These are phyloP conservation scores for Pythium phragmiticola DNA, from an alignment of 352 stramenopile species.

Conservation along the genomic window DNA sequence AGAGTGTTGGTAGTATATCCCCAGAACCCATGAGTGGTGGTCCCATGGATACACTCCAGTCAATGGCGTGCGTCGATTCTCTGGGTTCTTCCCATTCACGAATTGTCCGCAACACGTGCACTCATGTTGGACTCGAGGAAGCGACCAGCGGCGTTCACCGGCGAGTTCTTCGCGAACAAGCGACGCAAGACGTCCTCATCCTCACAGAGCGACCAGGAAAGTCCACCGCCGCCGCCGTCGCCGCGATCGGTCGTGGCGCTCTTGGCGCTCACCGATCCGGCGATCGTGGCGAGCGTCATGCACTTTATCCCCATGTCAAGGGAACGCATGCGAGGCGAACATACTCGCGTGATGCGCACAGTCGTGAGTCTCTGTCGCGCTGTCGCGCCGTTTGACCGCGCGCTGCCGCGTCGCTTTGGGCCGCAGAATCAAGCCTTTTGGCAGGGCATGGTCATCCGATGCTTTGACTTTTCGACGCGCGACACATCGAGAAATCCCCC, in stretches of 20 bases:
- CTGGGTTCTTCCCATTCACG: not conserved
- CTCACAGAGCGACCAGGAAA: not conserved
- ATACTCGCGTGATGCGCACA: not conserved
- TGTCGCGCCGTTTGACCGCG: conserved; percentile 6
- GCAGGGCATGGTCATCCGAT: conserved; percentile 9
- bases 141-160: not conserved
- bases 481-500: not conserved
- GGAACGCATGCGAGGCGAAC: not conserved
- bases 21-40: not conserved
- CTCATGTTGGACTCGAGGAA: conserved; percentile 1
- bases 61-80: not conserved
- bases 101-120: not conserved
- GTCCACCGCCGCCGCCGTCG: not conserved
- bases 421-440: conserved; percentile 12
- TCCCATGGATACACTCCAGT: not conserved
- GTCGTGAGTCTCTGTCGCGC: conserved; percentile 12
- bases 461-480: conserved; percentile 17
- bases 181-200: not conserved
- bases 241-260: conserved; percentile 7
- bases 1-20: not conserved
- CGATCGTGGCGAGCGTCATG: conserved; percentile 2
- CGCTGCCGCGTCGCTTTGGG: conserved; percentile 1
- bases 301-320: conserved; percentile 5
- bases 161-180: conserved; percentile 1
- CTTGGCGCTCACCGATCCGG: conserved; percentile 5